Conservation (phyloP, 2,329 filamentous ascomycete species). For the Botryosphaeria agaves region DNA sequence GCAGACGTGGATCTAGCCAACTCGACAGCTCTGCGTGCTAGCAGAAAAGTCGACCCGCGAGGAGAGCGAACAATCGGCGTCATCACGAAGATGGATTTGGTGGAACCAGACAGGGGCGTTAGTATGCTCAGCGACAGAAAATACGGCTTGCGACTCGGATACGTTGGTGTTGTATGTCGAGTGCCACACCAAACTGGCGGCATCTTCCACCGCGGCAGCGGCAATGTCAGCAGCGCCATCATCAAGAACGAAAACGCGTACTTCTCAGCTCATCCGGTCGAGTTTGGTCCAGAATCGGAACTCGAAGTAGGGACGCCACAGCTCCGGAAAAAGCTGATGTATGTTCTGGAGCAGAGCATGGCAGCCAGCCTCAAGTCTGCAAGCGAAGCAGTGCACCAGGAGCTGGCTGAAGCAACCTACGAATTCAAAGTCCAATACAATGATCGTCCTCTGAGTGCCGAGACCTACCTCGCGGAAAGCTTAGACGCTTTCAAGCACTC, state of each 20-base stretch:
- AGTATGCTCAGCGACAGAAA: slow-evolving; percentile 74
- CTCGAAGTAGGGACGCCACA: slow-evolving; percentile 70
- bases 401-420: slow-evolving; percentile 91
- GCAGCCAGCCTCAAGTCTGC: slow-evolving; percentile 78
- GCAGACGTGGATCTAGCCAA: slow-evolving; percentile 96
- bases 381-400: slow-evolving; percentile 80
- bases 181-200: slow-evolving; percentile 47
- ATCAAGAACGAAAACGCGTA: slow-evolving; percentile 75
- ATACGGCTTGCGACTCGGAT: slow-evolving; percentile 86
- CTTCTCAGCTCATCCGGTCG: slow-evolving; percentile 66
- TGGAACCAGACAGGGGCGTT: slow-evolving; percentile 64
- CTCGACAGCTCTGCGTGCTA: slow-evolving; percentile 79
- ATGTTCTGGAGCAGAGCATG: slow-evolving; percentile 94
- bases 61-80: slow-evolving; percentile 95
- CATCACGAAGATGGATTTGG: slow-evolving; percentile 98
- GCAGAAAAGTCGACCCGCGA: slow-evolving; percentile 77
- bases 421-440: slow-evolving; percentile 99
- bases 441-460: slow-evolving; percentile 80
- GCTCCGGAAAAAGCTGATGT: slow-evolving; percentile 89
- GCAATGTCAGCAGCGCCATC: slow-evolving; percentile 66
- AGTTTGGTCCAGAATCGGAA: slow-evolving; percentile 59
- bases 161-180: slow-evolving; percentile 85
- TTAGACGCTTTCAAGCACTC: slow-evolving; percentile 94
- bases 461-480: slow-evolving; percentile 91
- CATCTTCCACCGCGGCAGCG: slow-evolving; percentile 68